Evolutionary conservation across 2,329 filamentous ascomycete genomes (phyloP).

Genomic region (Sporothrix phasma): DNA sequence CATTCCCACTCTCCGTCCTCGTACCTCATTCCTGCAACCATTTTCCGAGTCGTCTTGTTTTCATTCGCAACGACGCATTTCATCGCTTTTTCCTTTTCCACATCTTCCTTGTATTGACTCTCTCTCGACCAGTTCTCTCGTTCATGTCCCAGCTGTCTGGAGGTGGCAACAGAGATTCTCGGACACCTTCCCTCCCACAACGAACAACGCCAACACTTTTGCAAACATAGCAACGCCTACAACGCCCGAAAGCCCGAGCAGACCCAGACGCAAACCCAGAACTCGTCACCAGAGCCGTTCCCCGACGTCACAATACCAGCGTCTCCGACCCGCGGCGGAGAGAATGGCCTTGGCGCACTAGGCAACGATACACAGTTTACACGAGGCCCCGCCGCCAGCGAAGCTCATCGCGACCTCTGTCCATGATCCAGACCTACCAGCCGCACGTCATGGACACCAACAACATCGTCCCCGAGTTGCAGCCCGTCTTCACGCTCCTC

Average conservation of each 20-base stretch:
- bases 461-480: constrained; percentile 84
- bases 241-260: neutral
- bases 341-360: constrained; percentile 31
- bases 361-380: constrained; percentile 33
- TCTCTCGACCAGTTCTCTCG: constrained; percentile 56
- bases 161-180: constrained; percentile 34
- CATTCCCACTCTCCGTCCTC: neutral
- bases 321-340: constrained; percentile 25
- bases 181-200: constrained; percentile 24
- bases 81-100: neutral
- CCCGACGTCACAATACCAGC: constrained; percentile 18
- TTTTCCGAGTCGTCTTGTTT: neutral
- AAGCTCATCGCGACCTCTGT: constrained; percentile 60
- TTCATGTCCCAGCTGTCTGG: constrained; percentile 76
- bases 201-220: constrained; percentile 18
- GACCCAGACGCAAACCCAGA: neutral
- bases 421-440: constrained; percentile 78
- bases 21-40: neutral
- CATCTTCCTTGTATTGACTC: constrained; percentile 9
- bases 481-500: constrained; percentile 86
- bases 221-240: constrained; percentile 21
- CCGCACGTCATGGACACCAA: constrained; percentile 78
- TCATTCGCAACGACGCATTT: neutral
- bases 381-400: constrained; percentile 29
- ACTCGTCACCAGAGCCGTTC: constrained; percentile 15